Evolutionary conservation across 2,329 filamentous ascomycete genomes (phyloP).

Genomic region (Blumeriella jaapii): DNA sequence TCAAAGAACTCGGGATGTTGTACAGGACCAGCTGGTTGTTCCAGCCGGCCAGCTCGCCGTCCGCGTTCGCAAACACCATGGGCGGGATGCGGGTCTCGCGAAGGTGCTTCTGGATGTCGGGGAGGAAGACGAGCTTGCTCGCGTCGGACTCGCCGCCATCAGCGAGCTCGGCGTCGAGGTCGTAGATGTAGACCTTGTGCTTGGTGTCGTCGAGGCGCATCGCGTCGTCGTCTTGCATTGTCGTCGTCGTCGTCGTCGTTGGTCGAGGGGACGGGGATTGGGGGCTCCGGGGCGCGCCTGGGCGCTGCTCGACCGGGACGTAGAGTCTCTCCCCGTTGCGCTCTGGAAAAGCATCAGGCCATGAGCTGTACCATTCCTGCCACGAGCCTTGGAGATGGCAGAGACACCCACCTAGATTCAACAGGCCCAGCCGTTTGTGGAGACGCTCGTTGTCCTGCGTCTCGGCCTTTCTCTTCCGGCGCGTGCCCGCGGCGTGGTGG

Average conservation of each 20-base stretch:
- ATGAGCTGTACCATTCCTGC: background rate
- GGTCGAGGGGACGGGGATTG: conserved; percentile 8
- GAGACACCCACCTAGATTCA: conserved; percentile 58
- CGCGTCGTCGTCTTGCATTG: conserved; percentile 35
- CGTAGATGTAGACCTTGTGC: conserved; percentile 81
- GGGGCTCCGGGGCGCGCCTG: conserved; percentile 14
- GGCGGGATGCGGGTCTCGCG: conserved; percentile 51
- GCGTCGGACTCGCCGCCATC: conserved; percentile 48
- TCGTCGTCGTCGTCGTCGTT: conserved; percentile 9
- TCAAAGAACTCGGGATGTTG: conserved; percentile 63
- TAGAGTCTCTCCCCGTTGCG: conserved; percentile 52
- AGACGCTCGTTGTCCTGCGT: conserved; percentile 58
- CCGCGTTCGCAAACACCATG: conserved; percentile 48
- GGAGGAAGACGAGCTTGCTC: conserved; percentile 62
- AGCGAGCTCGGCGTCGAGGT: conserved; percentile 78
- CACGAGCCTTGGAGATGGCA: conserved; percentile 2
- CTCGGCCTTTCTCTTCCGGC: conserved; percentile 48
- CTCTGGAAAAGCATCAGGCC: conserved; percentile 35
- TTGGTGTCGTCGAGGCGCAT: conserved; percentile 83
- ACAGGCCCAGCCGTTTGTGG: conserved; percentile 69
- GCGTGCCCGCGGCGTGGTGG: conserved; percentile 22
- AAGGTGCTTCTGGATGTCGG: conserved; percentile 76
- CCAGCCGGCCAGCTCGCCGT: conserved; percentile 41
- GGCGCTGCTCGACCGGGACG: conserved; percentile 47
- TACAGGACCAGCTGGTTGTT: conserved; percentile 71